Evolutionary conservation across 176 grass and related monocot genomes (phyloP).

Genomic region (Musa schizocarpa): DNA sequence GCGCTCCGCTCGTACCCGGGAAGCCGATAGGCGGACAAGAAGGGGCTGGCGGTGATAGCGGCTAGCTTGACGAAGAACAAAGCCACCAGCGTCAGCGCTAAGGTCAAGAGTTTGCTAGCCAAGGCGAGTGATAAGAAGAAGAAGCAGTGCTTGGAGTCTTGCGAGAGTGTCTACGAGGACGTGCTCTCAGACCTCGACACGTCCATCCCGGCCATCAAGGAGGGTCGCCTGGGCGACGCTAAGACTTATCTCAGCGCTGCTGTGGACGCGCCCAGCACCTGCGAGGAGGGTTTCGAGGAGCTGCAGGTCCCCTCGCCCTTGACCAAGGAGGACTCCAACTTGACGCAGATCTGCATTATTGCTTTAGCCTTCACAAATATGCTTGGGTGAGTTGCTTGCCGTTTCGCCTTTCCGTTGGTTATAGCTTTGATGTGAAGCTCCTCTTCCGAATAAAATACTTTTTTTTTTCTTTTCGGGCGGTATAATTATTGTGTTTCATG

Average conservation of each 20-base stretch:
- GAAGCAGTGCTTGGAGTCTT: background rate
- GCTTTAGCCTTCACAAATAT: background rate
- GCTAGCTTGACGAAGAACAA: slow-evolving; percentile 9
- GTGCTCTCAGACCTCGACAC: background rate
- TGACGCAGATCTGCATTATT: background rate
- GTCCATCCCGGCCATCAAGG: background rate
- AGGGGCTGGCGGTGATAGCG: slow-evolving; percentile 29
- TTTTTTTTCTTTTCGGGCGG: no score
- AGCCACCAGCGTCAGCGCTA: slow-evolving; percentile 8
- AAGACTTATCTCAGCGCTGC: background rate
- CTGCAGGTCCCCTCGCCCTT: background rate
- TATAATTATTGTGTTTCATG: no score
- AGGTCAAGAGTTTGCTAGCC: slow-evolving; percentile 4
- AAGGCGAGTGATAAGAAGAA: background rate
- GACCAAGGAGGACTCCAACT: background rate
- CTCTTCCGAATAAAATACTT: no score
- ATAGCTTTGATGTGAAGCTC: no score
- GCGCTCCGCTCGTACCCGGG: slow-evolving; percentile 27
- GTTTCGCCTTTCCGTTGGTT: no score
- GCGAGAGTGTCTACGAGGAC: background rate
- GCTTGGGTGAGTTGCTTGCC: background rate
- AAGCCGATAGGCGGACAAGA: slow-evolving; percentile 5
- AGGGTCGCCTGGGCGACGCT: background rate
- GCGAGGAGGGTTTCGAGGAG: background rate
- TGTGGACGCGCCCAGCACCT: background rate